Evolutionary conservation across 441 rosid genomes (phyloP).

Genomic region (Arabidopsis hybrid): DNA sequence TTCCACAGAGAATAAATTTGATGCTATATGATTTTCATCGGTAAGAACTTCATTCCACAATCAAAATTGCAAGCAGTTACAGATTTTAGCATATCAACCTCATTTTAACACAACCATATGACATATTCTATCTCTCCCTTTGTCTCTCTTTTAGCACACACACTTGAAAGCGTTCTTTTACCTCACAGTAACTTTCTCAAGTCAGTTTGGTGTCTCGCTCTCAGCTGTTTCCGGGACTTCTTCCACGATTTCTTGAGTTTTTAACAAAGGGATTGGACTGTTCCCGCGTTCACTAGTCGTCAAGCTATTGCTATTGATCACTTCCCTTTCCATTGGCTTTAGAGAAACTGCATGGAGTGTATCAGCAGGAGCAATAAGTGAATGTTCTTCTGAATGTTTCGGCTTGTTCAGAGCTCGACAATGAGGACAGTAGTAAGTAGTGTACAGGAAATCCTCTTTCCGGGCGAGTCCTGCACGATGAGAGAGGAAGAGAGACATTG

Average conservation of each 20-base stretch:
- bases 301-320: constrained; percentile 30
- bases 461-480: constrained; percentile 67
- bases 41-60: constrained; percentile 7
- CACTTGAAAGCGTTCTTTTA: constrained; percentile 7
- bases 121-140: not conserved
- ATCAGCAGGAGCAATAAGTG: constrained; percentile 17
- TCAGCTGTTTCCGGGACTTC: constrained; percentile 9
- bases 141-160: not conserved
- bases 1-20: too few species aligned
- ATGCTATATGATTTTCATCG: too few species aligned
- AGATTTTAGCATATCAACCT: constrained; percentile 10
- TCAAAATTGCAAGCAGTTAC: constrained; percentile 34
- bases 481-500: not conserved
- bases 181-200: not conserved
- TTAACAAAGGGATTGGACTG: constrained; percentile 34
- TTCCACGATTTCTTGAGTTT: constrained; percentile 24
- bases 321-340: constrained; percentile 27
- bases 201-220: constrained; percentile 19
- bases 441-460: constrained; percentile 76
- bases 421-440: constrained; percentile 93
- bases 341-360: not conserved
- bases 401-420: constrained; percentile 76
- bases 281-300: constrained; percentile 30
- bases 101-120: constrained; percentile 34
- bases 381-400: constrained; percentile 54